Conservation (phyloP, 2,329 filamentous ascomycete genomes). For the Arthrobotrys iridis region DNA sequence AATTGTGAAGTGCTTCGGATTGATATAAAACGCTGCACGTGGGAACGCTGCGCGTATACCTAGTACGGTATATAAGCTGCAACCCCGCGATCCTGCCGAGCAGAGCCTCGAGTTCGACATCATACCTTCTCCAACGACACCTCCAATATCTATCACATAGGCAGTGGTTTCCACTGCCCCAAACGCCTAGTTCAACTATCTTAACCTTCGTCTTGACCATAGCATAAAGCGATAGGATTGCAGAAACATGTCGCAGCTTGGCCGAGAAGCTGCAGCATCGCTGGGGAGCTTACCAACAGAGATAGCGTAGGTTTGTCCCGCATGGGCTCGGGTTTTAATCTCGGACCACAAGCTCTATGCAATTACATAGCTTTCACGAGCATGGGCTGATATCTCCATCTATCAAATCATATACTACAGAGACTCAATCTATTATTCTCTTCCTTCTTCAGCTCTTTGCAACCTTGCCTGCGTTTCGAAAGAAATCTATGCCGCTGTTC, state of each 20-base stretch:
- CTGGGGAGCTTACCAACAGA: slow-evolving; percentile 56
- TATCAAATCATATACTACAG: slow-evolving; percentile 34
- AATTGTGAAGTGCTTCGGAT: not conserved
- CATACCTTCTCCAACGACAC: not conserved
- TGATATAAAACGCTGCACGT: slow-evolving; percentile 2
- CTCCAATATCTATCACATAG: not conserved
- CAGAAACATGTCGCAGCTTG: slow-evolving; percentile 21
- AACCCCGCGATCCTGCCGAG: slow-evolving; percentile 35
- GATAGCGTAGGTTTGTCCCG: slow-evolving; percentile 55
- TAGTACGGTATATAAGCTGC: too few species aligned
- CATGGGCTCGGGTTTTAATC: slow-evolving; percentile 14
- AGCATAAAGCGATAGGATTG: too few species aligned
- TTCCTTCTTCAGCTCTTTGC: slow-evolving; percentile 52
- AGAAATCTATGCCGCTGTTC: slow-evolving; percentile 56
- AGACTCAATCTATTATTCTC: slow-evolving; percentile 56
- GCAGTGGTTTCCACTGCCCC: too few species aligned
- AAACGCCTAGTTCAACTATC: too few species aligned
- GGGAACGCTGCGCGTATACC: slow-evolving; percentile 12
- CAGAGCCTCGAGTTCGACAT: slow-evolving; percentile 2
- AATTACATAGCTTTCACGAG: not conserved
- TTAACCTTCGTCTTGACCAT: not conserved
- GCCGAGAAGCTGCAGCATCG: slow-evolving; percentile 30
- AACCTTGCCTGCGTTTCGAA: slow-evolving; percentile 55
- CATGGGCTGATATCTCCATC: not conserved
- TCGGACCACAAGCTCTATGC: slow-evolving; percentile 1